Base-by-base conservation (phyloP, 2,329 filamentous ascomycete genomes). In the Thelonectria blattea region DNA sequence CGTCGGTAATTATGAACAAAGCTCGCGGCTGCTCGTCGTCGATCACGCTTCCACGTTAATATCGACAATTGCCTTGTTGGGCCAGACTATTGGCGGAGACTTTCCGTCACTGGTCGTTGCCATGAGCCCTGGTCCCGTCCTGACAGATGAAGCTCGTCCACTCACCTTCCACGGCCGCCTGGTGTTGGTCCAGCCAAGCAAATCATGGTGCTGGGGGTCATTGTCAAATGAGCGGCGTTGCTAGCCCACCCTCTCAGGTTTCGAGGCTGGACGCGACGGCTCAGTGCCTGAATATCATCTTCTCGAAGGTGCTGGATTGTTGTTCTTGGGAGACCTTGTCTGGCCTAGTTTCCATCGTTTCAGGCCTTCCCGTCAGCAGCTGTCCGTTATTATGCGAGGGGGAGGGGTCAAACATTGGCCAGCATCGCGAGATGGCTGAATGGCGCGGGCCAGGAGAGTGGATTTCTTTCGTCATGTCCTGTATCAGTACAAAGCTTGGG, bases 191-290 rank as follows among this genome's bases (percentile, higher is more conserved):
- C 17, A 22, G 47, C 34, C 37, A 34, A 34, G 10, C 32, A 56
- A 46, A 34, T 34, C 47, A 59, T 64, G 57, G 27, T 30, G 56
- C 59, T 63, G 57, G 55, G 49, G 43, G 22, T 67, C 69, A 76
- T 76, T 75, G 73, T 65, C 74, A 69, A 76, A 76, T 75, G 66
- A 72, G 64, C 45, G 61, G 42, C 24, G 43, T 51, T 45, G 37
- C 58, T 70, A 60, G 57, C 68, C 69, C 71, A 71, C 71, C 72
- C 64, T 69, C 63, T 55, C 62, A 59, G 67, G 65, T 65, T 59
- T 39, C 60, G 58, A 37, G 56, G 37, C 47, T 64, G 67, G 55
- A 53, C 60, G 57, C 60, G 65, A 65, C 60, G 50, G 62, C 61
- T 58, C 60, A 64, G 63, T 63, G 66, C 60, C 56, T 63, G 62